These are phyloP conservation scores for Klebsormidium nitens DNA, from an alignment of 139 green algal species.

Conservation along the genomic window DNA sequence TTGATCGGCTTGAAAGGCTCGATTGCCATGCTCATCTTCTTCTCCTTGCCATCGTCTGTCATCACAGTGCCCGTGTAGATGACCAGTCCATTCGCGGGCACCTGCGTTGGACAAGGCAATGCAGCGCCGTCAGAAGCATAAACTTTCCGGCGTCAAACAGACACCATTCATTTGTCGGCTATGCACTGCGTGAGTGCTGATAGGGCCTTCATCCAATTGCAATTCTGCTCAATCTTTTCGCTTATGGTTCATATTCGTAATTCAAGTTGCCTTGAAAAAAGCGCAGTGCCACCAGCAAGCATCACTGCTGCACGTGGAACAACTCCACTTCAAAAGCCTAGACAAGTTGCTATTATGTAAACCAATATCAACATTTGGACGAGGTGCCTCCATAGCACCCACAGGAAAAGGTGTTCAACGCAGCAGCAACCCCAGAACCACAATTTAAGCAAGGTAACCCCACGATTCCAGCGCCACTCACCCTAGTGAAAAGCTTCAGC, in stretches of 20 bases:
- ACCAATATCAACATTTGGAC: too few relatives aligned
- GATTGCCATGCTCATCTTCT: slow-evolving; percentile 99
- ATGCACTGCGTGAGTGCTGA: too few relatives aligned
- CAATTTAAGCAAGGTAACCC: too few relatives aligned
- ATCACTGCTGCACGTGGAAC: not conserved
- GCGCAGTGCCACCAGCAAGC: not conserved
- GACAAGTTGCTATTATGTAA: not conserved
- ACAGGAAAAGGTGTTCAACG: too few relatives aligned
- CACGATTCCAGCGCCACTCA: too few relatives aligned
- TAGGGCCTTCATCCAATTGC: too few relatives aligned
- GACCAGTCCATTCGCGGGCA: slow-evolving; percentile 93
- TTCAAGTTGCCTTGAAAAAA: too few relatives aligned
- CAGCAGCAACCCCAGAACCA: too few relatives aligned
- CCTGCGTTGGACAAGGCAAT: slow-evolving; percentile 41
- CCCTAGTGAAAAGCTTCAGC: slow-evolving; percentile 42
- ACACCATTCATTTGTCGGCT: too few relatives aligned
- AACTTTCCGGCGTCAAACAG: not conserved
- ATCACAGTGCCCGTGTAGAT: slow-evolving; percentile 96
- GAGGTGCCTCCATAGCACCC: too few relatives aligned
- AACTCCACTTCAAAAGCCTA: not conserved
- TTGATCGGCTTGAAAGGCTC: slow-evolving; percentile 99
- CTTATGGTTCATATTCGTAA: too few relatives aligned
- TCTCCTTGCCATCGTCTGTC: slow-evolving; percentile 98
- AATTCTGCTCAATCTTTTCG: too few relatives aligned
- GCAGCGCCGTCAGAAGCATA: slow-evolving; percentile 6